Conservation (phyloP, 306 rosid species). For the Inga leiocalycina region DNA sequence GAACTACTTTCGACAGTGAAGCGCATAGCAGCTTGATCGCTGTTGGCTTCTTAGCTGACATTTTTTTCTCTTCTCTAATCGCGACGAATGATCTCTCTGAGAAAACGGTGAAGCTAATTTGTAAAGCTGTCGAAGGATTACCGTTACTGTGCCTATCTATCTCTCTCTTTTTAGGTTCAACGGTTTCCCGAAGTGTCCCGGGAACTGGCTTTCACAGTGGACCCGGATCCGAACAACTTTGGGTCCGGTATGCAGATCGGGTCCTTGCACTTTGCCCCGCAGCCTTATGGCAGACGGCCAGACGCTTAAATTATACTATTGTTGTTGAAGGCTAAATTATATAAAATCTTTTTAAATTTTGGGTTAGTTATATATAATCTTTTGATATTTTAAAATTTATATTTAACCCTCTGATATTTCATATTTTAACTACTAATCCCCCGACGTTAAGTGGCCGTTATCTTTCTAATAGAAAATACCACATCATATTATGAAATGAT, state of each 20-base stretch:
- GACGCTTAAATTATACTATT: too few species aligned
- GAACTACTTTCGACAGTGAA: slow-evolving; percentile 42
- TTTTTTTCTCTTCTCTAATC: not conserved
- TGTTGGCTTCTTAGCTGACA: slow-evolving; percentile 36
- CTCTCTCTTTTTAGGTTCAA: not conserved
- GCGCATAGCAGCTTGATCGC: slow-evolving; percentile 62
- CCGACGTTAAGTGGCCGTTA: too few species aligned
- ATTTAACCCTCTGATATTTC: too few species aligned
- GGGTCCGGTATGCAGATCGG: not conserved
- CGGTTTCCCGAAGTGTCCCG: slow-evolving; percentile 3
- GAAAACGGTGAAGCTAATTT: not conserved
- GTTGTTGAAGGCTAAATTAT: too few species aligned
- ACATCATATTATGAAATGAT: too few species aligned
- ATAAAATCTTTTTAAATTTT: too few species aligned
- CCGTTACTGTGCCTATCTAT: not conserved
- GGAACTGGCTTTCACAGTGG: not conserved
- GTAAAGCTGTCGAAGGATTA: not conserved
- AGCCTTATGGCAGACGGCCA: too few species aligned
- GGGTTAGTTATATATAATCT: too few species aligned
- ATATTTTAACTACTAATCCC: too few species aligned
- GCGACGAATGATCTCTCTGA: not conserved
- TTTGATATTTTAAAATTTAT: too few species aligned
- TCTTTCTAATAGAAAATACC: too few species aligned
- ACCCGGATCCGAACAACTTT: not conserved
- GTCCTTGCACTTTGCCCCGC: too few species aligned